Percentiles rank a stretch among this genome's conserved stretches.
Evolutionary conservation across 1,284 basidiomycete genomes (phyloP).

Genomic region (Sphaerobolus stellatus): DNA sequence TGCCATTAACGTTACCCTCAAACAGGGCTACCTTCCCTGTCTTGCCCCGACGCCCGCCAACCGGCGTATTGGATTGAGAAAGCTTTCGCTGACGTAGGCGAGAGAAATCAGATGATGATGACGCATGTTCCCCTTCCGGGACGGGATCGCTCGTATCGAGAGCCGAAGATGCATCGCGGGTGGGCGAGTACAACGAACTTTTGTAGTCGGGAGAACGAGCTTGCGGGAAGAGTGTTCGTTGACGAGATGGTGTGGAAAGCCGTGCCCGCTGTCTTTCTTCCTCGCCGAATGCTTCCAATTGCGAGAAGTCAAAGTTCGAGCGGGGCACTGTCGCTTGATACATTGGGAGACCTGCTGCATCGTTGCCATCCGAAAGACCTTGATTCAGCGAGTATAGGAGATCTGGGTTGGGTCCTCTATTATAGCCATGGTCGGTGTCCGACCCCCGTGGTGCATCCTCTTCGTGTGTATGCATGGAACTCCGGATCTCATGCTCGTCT

Average conservation of each 20-base stretch:
- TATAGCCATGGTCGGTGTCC: neutral
- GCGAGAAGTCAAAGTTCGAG: conserved; percentile 71
- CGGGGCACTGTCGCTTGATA: conserved; percentile 50
- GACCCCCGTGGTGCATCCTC: too few species aligned
- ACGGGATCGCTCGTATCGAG: conserved; percentile 15
- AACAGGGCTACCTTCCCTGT: conserved; percentile 92
- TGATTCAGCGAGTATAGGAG: conserved; percentile 15
- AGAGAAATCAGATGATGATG: conserved; percentile 26
- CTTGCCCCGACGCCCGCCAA: conserved; percentile 46
- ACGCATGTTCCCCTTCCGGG: conserved; percentile 20
- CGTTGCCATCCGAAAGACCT: conserved; percentile 19
- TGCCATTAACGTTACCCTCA: conserved; percentile 52
- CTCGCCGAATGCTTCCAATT: conserved; percentile 78
- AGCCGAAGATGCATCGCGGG: conserved; percentile 2
- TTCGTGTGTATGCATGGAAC: neutral
- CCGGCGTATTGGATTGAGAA: conserved; percentile 72
- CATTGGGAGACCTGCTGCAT: conserved; percentile 50
- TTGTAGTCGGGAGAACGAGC: neutral
- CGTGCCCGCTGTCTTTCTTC: conserved; percentile 67
- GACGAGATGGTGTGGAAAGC: conserved; percentile 40
- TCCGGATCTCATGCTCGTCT: conserved; percentile 2
- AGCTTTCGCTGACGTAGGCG: conserved; percentile 75
- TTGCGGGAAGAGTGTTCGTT: neutral
- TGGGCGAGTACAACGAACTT: neutral
- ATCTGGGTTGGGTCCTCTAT: conserved; percentile 15